Evolutionary conservation across 805 yeast genomes (phyloP).

Genomic region (Barnettozyma sucrosica): DNA sequence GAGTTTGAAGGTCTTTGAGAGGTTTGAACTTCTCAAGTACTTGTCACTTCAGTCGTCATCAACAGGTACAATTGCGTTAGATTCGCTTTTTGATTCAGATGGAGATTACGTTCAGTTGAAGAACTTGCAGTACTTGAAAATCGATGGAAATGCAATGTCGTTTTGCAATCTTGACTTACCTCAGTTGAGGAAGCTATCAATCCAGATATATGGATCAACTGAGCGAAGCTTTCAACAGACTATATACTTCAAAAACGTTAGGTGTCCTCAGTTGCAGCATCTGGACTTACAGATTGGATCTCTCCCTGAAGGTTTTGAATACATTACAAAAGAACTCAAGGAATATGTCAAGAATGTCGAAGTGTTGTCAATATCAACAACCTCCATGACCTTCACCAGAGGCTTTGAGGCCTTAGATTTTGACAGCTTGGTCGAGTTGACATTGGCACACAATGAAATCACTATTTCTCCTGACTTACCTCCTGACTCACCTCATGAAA

Average conservation of each 20-base stretch:
- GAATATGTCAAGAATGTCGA: not conserved
- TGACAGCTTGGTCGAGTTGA: slow-evolving; percentile 4
- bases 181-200: slow-evolving; percentile 3
- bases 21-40: slow-evolving; percentile 10
- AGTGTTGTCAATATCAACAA: slow-evolving; percentile 1
- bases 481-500: not conserved
- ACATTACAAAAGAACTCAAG: slow-evolving; percentile 2
- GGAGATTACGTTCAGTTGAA: slow-evolving; percentile 1
- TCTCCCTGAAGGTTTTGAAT: slow-evolving; percentile 4
- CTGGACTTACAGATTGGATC: slow-evolving; percentile 5
- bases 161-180: slow-evolving; percentile 13
- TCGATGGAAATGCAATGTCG: slow-evolving; percentile 20
- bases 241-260: slow-evolving; percentile 11
- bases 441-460: slow-evolving; percentile 5
- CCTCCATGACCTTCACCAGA: not conserved
- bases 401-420: slow-evolving; percentile 4
- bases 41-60: slow-evolving; percentile 20
- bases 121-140: slow-evolving; percentile 9
- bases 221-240: slow-evolving; percentile 15
- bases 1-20: slow-evolving; percentile 17
- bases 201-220: slow-evolving; percentile 18
- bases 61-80: slow-evolving; percentile 11
- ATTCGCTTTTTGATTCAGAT: not conserved
- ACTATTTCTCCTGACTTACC: slow-evolving; percentile 1
- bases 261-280: slow-evolving; percentile 1